Evolutionary conservation across 768 basidiomycete species (phyloP).

Genomic region (Leccinum variicolor): DNA sequence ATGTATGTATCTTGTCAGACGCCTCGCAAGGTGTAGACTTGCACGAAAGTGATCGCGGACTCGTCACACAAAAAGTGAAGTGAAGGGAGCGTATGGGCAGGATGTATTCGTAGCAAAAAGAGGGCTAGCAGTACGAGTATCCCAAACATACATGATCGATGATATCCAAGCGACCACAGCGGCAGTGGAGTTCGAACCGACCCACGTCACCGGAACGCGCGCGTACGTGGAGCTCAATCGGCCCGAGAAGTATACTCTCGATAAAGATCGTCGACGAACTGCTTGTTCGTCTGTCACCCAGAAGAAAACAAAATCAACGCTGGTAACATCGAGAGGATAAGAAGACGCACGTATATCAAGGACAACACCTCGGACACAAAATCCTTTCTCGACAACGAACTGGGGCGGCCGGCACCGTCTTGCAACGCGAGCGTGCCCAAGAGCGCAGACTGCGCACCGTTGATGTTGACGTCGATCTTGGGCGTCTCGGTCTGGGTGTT

Average conservation of each 20-base stretch:
- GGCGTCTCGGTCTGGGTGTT: not conserved
- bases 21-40: too few relatives aligned
- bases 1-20: too few relatives aligned
- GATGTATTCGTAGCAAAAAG: slow-evolving; percentile 15
- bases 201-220: not conserved
- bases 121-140: slow-evolving; percentile 8
- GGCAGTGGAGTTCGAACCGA: not conserved
- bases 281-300: slow-evolving; percentile 51
- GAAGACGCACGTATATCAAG: slow-evolving; percentile 53
- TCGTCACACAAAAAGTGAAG: not conserved
- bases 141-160: not conserved
- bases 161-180: not conserved
- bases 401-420: slow-evolving; percentile 16
- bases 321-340: not conserved
- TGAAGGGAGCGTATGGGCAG: not conserved
- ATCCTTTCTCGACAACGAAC: slow-evolving; percentile 45
- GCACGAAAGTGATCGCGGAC: too few relatives aligned
- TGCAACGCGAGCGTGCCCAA: slow-evolving; percentile 21
- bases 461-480: slow-evolving; percentile 22
- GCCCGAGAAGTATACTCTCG: slow-evolving; percentile 41
- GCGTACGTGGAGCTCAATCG: slow-evolving; percentile 3
- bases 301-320: not conserved
- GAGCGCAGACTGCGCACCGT: slow-evolving; percentile 22
- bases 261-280: slow-evolving; percentile 62
- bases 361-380: slow-evolving; percentile 59